A percentile compares a stretch with the other conserved stretches of the same genome.
These are phyloP conservation scores for Phoenix roebelenii DNA, from an alignment of 176 grass and related monocot genomes.

Conservation along the genomic window DNA sequence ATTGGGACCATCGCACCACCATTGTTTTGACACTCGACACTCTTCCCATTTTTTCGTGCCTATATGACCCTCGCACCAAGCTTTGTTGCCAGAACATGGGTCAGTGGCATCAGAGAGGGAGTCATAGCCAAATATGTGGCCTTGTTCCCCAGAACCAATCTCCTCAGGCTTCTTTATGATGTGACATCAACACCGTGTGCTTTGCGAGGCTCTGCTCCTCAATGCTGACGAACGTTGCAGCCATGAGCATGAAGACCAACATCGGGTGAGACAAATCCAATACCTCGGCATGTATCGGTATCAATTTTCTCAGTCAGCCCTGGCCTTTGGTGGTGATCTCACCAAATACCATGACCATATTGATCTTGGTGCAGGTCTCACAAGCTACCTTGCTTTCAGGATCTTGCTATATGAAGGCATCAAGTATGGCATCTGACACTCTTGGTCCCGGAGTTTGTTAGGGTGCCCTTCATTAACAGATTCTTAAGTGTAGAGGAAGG, in stretches of 20 bases:
- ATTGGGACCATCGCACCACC: no score
- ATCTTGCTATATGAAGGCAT: slow-evolving; percentile 1
- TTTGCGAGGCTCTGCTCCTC: slow-evolving; percentile 12
- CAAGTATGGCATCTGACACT: slow-evolving; percentile 4
- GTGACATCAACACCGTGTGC: slow-evolving; percentile 2
- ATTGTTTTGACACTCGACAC: no score
- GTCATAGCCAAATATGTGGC: slow-evolving; percentile 6
- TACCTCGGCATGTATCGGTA: neutral
- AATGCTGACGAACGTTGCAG: slow-evolving; percentile 15
- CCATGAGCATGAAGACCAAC: neutral
- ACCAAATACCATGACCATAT: slow-evolving; percentile 7
- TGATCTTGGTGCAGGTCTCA: slow-evolving; percentile 9
- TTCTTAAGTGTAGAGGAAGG: slow-evolving; percentile 7
- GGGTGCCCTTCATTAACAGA: slow-evolving; percentile 4
- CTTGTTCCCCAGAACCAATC: neutral
- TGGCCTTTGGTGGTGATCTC: neutral
- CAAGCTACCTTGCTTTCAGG: slow-evolving; percentile 7
- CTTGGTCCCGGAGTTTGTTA: slow-evolving; percentile 6
- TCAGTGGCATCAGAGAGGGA: neutral
- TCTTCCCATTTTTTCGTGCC: neutral
- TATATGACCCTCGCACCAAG: neutral
- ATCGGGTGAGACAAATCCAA: slow-evolving; percentile 7
- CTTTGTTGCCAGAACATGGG: slow-evolving; percentile 10
- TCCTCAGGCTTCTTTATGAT: slow-evolving; percentile 6
- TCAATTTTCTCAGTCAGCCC: slow-evolving; percentile 4